Conservation (phyloP, 2,329 filamentous ascomycete genomes). For the Pseudogymnoascus sp. region DNA sequence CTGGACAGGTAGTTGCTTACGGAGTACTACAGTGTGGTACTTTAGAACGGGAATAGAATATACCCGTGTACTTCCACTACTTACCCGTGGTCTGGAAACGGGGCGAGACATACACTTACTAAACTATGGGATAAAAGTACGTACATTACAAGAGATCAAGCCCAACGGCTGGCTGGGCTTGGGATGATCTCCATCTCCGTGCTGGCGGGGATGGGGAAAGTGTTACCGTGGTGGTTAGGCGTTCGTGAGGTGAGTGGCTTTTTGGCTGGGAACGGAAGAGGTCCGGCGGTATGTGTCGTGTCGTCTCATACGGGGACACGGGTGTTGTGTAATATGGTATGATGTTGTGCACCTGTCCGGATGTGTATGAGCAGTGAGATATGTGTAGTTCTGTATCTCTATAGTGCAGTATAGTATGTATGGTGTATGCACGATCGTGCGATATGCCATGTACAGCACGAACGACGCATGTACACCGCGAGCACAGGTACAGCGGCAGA, state of each 20-base stretch:
- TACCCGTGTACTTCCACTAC: background rate
- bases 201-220: background rate
- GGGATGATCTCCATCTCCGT: background rate
- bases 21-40: too few relatives aligned
- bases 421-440: background rate
- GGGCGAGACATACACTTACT: background rate
- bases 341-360: background rate
- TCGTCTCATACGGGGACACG: background rate
- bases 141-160: background rate
- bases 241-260: background rate
- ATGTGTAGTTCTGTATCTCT: background rate
- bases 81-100: slow-evolving; percentile 1
- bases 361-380: background rate
- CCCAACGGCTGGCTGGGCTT: background rate
- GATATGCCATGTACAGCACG: background rate
- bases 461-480: background rate
- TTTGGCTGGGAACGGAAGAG: slow-evolving; percentile 2
- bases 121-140: background rate
- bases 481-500: background rate
- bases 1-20: too few relatives aligned
- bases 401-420: background rate
- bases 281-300: background rate
- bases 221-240: background rate
- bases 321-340: background rate
- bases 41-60: background rate